These are phyloP conservation scores for Royoungia palumana DNA, from an alignment of 768 basidiomycete genomes.

Conservation along the genomic window DNA sequence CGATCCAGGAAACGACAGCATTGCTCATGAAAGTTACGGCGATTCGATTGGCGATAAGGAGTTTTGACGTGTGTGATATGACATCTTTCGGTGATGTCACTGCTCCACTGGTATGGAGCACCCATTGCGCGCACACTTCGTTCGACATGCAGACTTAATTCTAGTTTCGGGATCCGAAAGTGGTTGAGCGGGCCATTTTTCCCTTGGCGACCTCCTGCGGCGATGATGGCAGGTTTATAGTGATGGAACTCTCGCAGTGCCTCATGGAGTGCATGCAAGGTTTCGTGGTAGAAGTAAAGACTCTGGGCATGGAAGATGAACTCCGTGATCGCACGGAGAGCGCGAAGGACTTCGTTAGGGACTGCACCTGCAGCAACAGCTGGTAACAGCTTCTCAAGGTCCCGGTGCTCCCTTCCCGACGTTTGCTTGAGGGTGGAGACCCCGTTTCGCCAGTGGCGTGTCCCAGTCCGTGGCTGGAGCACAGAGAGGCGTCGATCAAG, in stretches of 20 bases:
- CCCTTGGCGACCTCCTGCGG: neutral
- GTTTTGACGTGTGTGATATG: conserved; percentile 7
- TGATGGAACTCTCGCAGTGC: conserved; percentile 5
- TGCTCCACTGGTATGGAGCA: conserved; percentile 16
- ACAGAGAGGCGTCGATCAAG: conserved; percentile 24
- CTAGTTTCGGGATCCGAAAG: conserved; percentile 19
- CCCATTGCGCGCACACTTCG: conserved; percentile 29
- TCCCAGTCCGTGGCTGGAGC: conserved; percentile 18
- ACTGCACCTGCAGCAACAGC: conserved; percentile 12
- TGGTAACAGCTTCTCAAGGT: conserved; percentile 4
- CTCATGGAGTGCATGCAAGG: neutral
- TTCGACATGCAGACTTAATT: conserved; percentile 14
- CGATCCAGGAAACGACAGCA: conserved; percentile 6
- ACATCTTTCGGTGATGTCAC: conserved; percentile 9
- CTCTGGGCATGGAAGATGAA: conserved; percentile 38
- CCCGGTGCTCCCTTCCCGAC: conserved; percentile 1
- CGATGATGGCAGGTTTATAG: conserved; percentile 2
- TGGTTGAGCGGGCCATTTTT: conserved; percentile 5
- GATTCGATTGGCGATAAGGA: neutral
- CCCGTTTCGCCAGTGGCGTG: conserved; percentile 1
- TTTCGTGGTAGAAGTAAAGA: neutral
- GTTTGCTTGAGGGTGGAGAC: conserved; percentile 8
- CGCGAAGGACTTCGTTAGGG: conserved; percentile 26
- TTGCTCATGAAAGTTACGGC: conserved; percentile 1
- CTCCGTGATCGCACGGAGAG: conserved; percentile 35